phyloP scores from a whole-genome alignment of 73 alveolate species.

The Paramecium sexaurelia region DNA sequence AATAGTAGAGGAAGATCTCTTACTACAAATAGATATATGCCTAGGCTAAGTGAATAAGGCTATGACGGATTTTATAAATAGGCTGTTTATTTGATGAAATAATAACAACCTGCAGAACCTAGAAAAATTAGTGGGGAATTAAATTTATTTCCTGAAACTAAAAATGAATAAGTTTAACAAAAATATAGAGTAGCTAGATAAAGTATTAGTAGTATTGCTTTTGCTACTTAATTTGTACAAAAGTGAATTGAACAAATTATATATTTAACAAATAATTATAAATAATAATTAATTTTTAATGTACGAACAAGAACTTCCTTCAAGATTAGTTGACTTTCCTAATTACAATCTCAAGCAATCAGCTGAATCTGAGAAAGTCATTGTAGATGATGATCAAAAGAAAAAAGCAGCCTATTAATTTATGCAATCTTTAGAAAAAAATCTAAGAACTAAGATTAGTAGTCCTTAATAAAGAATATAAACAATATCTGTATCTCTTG shows the following conservation, averaged over 20 bases:
- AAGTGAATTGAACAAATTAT: neutral
- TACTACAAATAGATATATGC: neutral
- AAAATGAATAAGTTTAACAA: neutral
- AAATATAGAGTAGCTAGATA: slow-evolving; percentile 10
- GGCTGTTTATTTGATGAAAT: slow-evolving; percentile 12
- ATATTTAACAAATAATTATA: slow-evolving; percentile 11
- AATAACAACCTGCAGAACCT: slow-evolving; percentile 4
- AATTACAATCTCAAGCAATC: neutral
- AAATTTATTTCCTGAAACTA: slow-evolving; percentile 35
- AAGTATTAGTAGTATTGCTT: slow-evolving; percentile 25
- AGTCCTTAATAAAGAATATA: neutral
- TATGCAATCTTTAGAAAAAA: slow-evolving; percentile 30
- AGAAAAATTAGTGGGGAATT: slow-evolving; percentile 1
- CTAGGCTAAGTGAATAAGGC: slow-evolving; percentile 14
- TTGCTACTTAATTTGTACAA: slow-evolving; percentile 27
- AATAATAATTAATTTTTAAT: neutral
- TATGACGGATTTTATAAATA: slow-evolving; percentile 55
- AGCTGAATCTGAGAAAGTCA: neutral
- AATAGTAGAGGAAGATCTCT: neutral
- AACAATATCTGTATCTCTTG: neutral
- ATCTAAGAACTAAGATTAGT: slow-evolving; percentile 6
- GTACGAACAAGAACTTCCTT: slow-evolving; percentile 45
- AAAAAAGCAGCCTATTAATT: slow-evolving; percentile 4
- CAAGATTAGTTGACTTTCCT: slow-evolving; percentile 38
- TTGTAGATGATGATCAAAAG: slow-evolving; percentile 2